These are phyloP conservation scores for Musa schizocarpa DNA, from an alignment of 176 grass and related monocot genomes.

Conservation along the genomic window DNA sequence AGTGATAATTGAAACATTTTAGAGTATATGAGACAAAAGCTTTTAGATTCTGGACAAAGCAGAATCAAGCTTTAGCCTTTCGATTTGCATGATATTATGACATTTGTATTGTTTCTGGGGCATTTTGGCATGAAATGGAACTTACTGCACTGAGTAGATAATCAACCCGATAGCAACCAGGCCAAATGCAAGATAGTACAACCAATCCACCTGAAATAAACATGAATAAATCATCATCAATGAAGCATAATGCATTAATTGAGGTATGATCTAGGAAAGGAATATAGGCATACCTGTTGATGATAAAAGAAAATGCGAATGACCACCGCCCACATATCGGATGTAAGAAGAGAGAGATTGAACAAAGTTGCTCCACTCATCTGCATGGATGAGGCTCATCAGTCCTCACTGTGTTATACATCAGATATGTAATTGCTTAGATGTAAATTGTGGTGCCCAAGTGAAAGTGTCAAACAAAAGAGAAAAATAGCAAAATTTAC, in stretches of 20 bases:
- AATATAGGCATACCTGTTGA: conserved; percentile 17
- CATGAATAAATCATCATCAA: not conserved
- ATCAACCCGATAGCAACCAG: conserved; percentile 25
- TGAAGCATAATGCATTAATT: not conserved
- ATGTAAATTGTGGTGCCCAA: no score
- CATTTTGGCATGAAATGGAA: not conserved
- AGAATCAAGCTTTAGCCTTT: not conserved
- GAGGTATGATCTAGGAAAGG: not conserved
- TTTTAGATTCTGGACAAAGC: not conserved
- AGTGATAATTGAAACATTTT: not conserved
- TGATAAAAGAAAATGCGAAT: conserved; percentile 40
- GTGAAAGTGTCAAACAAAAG: no score
- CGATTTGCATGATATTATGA: not conserved
- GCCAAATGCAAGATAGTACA: conserved; percentile 31
- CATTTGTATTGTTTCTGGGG: not conserved
- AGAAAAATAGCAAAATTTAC: no score
- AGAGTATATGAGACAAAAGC: not conserved
- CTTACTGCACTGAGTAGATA: conserved; percentile 37
- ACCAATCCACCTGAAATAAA: conserved; percentile 23
- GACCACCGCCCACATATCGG: conserved; percentile 38
- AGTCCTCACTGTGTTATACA: not conserved
- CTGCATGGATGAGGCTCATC: conserved; percentile 12
- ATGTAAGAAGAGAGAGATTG: conserved; percentile 41
- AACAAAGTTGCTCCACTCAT: conserved; percentile 45
- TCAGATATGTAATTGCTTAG: no score